Conservation (phyloP, 192 early-diverging fungal species). For the Spizellomyces punctatus region DNA sequence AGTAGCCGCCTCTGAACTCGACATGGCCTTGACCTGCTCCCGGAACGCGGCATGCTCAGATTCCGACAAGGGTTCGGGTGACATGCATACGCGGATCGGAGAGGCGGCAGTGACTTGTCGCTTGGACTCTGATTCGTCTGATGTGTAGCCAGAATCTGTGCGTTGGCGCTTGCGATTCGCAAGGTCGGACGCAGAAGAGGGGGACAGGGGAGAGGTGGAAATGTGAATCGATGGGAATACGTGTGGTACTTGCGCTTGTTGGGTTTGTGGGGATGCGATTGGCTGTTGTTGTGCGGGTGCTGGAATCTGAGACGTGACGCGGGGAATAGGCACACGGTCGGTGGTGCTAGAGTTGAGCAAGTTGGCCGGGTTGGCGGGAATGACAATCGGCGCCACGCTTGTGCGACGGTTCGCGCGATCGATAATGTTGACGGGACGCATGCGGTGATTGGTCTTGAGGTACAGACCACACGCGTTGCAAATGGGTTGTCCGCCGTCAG, state of each 20-base stretch:
- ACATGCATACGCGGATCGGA: slow-evolving; percentile 2
- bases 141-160: slow-evolving; percentile 2
- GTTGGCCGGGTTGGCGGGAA: neutral
- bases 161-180: neutral
- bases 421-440: slow-evolving; percentile 62
- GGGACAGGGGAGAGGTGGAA: neutral
- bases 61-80: slow-evolving; percentile 1
- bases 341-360: too few species aligned
- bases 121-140: neutral
- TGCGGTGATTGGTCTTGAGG: slow-evolving; percentile 71
- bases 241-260: neutral
- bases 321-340: too few species aligned
- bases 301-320: too few species aligned
- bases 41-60: neutral
- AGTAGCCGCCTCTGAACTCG: neutral
- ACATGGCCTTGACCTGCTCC: slow-evolving; percentile 2
- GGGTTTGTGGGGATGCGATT: neutral
- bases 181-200: neutral
- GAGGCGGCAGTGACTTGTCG: neutral
- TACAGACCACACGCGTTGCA: slow-evolving; percentile 90
- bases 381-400: slow-evolving; percentile 5
- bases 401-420: slow-evolving; percentile 24
- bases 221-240: neutral
- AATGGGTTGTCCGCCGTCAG: slow-evolving; percentile 69
- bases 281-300: too few species aligned